Evolutionary conservation across 352 stramenopile genomes (phyloP), one percentile per base, ranked within the genome.

Genomic region (Pythium dissotocum): DNA sequence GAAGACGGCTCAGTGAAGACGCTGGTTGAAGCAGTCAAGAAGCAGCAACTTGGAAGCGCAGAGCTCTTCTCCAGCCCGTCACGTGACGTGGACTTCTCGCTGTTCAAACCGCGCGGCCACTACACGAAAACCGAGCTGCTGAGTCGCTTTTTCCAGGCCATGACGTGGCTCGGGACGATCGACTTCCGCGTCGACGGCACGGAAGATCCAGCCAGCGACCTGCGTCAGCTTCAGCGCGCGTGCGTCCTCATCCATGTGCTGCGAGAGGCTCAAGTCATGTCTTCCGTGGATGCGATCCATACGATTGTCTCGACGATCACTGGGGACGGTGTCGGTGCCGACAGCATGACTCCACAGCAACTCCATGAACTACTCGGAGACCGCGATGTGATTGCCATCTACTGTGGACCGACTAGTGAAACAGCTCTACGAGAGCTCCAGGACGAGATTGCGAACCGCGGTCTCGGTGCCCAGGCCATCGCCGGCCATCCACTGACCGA

Each of bases 71-170:
- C 60, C 3, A 42, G 14, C 7, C 5, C 56, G 18, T 16, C 53
- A 2, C 71, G 71, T 8, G 6, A 66, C 12, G 40, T 77, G 0
- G 71, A 77, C 51, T 74, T 71, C 35, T 77, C 71, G 21, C 32
- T 74, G 4, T 74, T 77, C 61, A 74, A 77, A 55, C 66, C 71
- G 13, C 70, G 70, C 10, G 65, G 70, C 12, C 70, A 77, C 42
- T 77, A 77, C 63, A 65, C 46, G 28, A 73, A 73, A 53, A 56
- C 51, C 16, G 6, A 52, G 2, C 16, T 42, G n/a, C 58, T 77
- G 7, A 18, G 13, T 26, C 60, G 36, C 6, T 77, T 65, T 40
- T 77, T 77, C 51, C 65, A 38, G 6, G 65, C 65, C 2, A 69
- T 77, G 65, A 65, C 58, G 36, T 77, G 70, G 70, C 55, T 76